A percentile compares a stretch with the other conserved stretches of the same genome.
These are phyloP conservation scores for Trapa incisa DNA, from an alignment of 345 rosid genomes.

Conservation along the genomic window DNA sequence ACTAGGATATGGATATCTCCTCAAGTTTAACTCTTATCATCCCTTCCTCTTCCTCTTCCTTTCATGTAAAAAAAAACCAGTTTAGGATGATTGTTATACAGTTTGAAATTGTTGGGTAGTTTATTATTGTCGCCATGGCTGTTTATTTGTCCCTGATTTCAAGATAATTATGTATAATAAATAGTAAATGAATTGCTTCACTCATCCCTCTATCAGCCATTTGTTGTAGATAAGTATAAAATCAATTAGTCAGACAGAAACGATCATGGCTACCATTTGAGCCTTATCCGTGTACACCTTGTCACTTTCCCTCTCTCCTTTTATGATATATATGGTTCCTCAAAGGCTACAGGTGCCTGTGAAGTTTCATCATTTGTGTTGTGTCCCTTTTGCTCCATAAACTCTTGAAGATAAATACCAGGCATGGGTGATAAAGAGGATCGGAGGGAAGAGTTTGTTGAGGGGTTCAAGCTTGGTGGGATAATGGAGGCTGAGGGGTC, in stretches of 20 bases:
- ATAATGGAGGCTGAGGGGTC: neutral
- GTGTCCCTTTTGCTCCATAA: neutral
- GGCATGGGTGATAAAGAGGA: neutral
- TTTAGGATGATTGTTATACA: too few relatives aligned
- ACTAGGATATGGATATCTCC: constrained; percentile 4
- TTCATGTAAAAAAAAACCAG: too few relatives aligned
- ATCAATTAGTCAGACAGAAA: neutral
- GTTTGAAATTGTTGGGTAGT: too few relatives aligned
- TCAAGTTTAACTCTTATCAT: neutral
- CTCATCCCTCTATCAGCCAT: neutral
- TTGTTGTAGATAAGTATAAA: neutral
- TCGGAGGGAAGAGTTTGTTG: neutral
- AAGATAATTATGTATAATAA: too few relatives aligned
- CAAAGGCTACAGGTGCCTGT: neutral
- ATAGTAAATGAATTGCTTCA: too few relatives aligned
- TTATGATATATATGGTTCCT: neutral
- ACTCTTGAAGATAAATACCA: neutral
- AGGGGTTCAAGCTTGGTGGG: neutral
- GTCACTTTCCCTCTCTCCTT: neutral
- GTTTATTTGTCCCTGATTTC: too few relatives aligned
- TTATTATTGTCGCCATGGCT: too few relatives aligned
- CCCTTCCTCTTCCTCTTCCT: too few relatives aligned
- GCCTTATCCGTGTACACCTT: neutral
- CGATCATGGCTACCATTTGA: neutral
- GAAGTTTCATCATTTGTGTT: neutral